Evolutionary conservation across 345 rosid species (phyloP).

Genomic region (Hypericum perforatum): DNA sequence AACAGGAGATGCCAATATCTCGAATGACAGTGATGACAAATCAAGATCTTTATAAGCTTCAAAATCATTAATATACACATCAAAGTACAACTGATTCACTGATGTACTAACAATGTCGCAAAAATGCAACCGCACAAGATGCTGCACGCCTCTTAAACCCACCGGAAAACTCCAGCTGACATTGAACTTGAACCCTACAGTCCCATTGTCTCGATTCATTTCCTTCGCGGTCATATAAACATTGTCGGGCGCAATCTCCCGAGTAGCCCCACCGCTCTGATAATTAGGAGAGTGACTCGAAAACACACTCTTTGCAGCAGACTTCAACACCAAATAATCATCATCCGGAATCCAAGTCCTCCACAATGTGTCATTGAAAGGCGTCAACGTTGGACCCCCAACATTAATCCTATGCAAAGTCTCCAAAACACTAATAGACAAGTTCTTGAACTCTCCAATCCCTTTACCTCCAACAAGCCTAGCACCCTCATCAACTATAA

Average conservation of each 20-base stretch:
- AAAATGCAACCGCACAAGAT: conserved; percentile 85
- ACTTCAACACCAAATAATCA: conserved; percentile 40
- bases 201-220: conserved; percentile 62
- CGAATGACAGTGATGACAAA: conserved; percentile 54
- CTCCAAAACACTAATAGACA: conserved; percentile 58
- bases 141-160: conserved; percentile 32
- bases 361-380: conserved; percentile 89
- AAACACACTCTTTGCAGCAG: conserved; percentile 55
- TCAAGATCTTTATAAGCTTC: conserved; percentile 64
- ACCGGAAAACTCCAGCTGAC: conserved; percentile 70
- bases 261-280: conserved; percentile 55
- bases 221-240: conserved; percentile 89
- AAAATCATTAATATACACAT: conserved; percentile 57
- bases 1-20: conserved; percentile 58
- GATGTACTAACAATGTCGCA: conserved; percentile 73
- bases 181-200: conserved; percentile 42
- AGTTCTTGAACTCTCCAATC: conserved; percentile 37
- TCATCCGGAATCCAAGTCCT: conserved; percentile 93
- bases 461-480: conserved; percentile 33
- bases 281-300: conserved; percentile 54
- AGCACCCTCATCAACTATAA: conserved; percentile 57
- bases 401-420: conserved; percentile 76
- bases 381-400: conserved; percentile 71
- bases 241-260: conserved; percentile 67
- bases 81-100: conserved; percentile 68